Evolutionary conservation across 331 rosid genomes (phyloP).

Genomic region (Pyrus hybrid): DNA sequence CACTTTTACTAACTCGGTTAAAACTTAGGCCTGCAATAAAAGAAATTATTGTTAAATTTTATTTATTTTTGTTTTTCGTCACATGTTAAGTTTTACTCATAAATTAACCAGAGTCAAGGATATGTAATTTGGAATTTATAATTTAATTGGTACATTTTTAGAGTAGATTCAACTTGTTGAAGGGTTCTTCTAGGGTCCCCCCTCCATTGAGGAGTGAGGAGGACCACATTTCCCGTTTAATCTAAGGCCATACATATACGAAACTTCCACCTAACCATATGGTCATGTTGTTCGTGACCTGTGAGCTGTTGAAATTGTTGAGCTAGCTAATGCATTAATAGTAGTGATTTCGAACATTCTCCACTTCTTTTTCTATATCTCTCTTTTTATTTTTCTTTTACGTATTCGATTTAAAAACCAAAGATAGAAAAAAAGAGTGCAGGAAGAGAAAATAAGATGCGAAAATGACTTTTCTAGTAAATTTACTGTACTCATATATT

Average conservation of each 20-base stretch:
- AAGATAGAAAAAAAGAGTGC: too few species aligned
- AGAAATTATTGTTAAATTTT: neutral
- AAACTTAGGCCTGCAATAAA: too few species aligned
- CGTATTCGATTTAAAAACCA: too few species aligned
- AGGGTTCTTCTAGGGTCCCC: constrained; percentile 10
- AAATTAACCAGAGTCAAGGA: neutral
- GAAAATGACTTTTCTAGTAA: neutral
- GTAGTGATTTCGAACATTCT: too few species aligned
- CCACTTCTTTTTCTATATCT: too few species aligned
- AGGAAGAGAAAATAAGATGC: neutral
- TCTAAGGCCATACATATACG: constrained; percentile 1
- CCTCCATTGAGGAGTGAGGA: neutral
- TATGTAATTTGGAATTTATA: neutral
- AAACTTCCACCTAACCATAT: constrained; percentile 17
- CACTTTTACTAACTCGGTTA: too few species aligned
- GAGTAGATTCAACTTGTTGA: constrained; percentile 13
- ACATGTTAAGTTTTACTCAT: neutral
- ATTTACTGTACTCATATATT: too few species aligned
- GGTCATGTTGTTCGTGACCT: neutral
- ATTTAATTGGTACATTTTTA: neutral
- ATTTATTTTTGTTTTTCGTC: neutral
- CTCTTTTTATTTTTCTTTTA: too few species aligned
- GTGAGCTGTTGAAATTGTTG: neutral
- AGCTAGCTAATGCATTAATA: neutral
- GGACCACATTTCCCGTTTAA: constrained; percentile 19